These are phyloP conservation scores for Chlorella sp. DNA, from an alignment of 139 green algal species.

Conservation along the genomic window DNA sequence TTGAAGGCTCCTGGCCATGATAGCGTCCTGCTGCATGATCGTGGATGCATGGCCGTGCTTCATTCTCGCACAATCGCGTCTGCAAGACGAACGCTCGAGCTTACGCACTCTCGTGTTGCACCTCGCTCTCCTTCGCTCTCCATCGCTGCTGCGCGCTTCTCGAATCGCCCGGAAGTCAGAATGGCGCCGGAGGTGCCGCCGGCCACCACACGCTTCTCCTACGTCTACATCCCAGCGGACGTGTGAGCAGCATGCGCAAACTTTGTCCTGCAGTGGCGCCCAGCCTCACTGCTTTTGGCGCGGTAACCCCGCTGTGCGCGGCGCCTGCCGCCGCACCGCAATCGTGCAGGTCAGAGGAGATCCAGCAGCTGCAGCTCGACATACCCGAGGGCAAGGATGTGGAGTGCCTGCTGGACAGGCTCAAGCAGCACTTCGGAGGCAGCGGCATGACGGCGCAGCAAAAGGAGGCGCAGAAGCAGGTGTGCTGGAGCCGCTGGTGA, in stretches of 20 bases:
- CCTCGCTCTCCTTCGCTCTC: too few relatives aligned
- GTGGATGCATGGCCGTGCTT: too few relatives aligned
- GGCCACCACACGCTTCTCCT: conserved; percentile 44
- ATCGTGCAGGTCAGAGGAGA: conserved; percentile 41
- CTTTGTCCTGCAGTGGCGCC: neutral
- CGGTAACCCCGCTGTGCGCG: neutral
- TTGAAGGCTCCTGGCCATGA: too few relatives aligned
- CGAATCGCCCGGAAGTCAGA: too few relatives aligned
- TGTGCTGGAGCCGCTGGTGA: too few relatives aligned
- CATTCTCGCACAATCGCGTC: too few relatives aligned
- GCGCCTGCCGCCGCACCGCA: neutral
- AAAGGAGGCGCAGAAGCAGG: conserved; percentile 14
- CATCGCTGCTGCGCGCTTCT: too few relatives aligned
- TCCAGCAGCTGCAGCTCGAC: conserved; percentile 41
- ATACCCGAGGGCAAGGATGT: conserved; percentile 42
- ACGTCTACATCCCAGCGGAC: conserved; percentile 61
- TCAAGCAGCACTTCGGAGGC: conserved; percentile 48
- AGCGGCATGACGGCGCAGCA: conserved; percentile 2
- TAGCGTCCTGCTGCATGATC: too few relatives aligned
- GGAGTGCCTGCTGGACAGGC: conserved; percentile 53
- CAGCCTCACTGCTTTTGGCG: neutral
- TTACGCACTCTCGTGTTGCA: too few relatives aligned
- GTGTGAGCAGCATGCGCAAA: conserved; percentile 25
- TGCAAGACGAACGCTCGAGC: too few relatives aligned
- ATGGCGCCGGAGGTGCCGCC: too few relatives aligned